These are phyloP conservation scores for Cyclanthera cordifolia DNA, from an alignment of 306 rosid species.

Conservation along the genomic window DNA sequence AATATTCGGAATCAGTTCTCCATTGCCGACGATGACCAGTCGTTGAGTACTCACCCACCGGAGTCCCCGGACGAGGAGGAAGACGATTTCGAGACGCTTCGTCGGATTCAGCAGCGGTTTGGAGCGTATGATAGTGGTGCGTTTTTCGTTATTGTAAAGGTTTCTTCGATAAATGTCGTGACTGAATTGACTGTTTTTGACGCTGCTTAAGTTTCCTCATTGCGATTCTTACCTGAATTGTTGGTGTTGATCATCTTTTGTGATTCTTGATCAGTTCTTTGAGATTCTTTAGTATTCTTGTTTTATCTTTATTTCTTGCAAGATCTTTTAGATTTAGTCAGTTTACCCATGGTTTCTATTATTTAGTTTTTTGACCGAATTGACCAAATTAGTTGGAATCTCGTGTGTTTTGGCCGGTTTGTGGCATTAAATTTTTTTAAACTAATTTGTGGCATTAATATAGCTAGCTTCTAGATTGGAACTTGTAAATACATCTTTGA, in stretches of 20 bases:
- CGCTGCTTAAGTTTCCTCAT: not conserved
- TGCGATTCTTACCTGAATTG: not conserved
- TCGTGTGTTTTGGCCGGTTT: not conserved
- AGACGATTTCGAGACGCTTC: slow-evolving; percentile 54
- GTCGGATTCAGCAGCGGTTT: slow-evolving; percentile 49
- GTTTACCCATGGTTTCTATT: not conserved
- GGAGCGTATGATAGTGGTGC: slow-evolving; percentile 37
- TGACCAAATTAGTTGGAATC: not conserved
- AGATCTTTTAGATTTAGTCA: not conserved
- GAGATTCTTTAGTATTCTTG: not conserved
- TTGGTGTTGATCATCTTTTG: not conserved
- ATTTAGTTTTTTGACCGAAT: not conserved
- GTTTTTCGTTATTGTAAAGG: not conserved
- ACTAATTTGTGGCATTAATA: too few species aligned
- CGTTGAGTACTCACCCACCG: slow-evolving; percentile 28
- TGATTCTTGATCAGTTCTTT: not conserved
- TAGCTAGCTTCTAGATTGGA: not conserved
- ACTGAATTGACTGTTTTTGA: not conserved
- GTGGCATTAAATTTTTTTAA: not conserved
- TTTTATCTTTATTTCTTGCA: not conserved
- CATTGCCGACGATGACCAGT: slow-evolving; percentile 14
- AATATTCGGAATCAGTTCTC: slow-evolving; percentile 40
- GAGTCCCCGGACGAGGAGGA: slow-evolving; percentile 38
- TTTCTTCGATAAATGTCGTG: not conserved
- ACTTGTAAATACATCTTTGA: too few species aligned